These are phyloP conservation scores for Cladosporium sp. DNA, from an alignment of 2,329 filamentous ascomycete genomes.

Conservation along the genomic window DNA sequence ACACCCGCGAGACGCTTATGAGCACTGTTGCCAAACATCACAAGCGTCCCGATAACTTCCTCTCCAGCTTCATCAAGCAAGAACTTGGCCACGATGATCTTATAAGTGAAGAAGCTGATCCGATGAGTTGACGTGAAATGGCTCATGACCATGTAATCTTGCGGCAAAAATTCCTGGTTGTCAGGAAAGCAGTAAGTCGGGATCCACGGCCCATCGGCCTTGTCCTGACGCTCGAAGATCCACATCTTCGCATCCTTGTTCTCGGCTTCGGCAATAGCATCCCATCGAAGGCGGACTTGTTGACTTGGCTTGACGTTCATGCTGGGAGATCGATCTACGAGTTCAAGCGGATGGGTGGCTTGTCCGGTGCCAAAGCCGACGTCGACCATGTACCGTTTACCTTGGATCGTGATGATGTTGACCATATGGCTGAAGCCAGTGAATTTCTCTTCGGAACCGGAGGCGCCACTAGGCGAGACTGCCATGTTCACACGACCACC, in stretches of 20 bases:
- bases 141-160: conserved; percentile 65
- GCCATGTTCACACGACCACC: conserved; percentile 42
- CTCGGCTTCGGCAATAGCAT: conserved; percentile 28
- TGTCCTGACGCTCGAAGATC: conserved; percentile 43
- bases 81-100: conserved; percentile 57
- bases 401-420: conserved; percentile 49
- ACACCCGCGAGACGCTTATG: conserved; percentile 49
- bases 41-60: conserved; percentile 41
- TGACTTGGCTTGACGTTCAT: conserved; percentile 17
- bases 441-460: conserved; percentile 7
- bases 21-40: conserved; percentile 46
- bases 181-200: conserved; percentile 67
- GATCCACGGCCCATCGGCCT: conserved; percentile 54
- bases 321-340: conserved; percentile 50
- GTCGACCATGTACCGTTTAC: conserved; percentile 59
- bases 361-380: conserved; percentile 67
- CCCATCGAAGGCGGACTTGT: conserved; percentile 27
- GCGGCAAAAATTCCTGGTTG: conserved; percentile 58
- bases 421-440: conserved; percentile 44
- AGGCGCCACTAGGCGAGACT: conserved; percentile 3
- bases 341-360: conserved; percentile 58
- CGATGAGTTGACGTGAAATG: conserved; percentile 54
- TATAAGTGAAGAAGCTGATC: conserved; percentile 57
- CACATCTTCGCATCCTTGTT: conserved; percentile 42
- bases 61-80: conserved; percentile 46